A percentile compares a stretch with the other conserved stretches of the same genome.
Conservation (phyloP, 2,329 filamentous ascomycete genomes). For the Didymella lethalis region DNA sequence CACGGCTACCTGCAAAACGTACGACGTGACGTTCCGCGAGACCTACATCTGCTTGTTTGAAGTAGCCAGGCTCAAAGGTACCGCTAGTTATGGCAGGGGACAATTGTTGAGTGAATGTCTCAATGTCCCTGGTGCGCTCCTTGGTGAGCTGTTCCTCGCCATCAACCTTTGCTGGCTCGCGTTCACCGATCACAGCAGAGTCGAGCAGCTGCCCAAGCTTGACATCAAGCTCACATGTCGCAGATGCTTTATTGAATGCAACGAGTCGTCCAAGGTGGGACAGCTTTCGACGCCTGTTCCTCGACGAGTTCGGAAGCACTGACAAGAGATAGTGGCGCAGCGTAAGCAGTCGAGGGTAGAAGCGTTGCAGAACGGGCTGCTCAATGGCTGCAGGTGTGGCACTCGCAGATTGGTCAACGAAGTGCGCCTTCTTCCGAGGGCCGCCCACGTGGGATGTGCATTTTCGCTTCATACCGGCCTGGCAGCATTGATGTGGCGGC, state of each 20-base stretch:
- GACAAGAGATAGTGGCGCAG: constrained; percentile 75
- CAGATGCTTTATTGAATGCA: constrained; percentile 32
- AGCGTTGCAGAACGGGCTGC: constrained; percentile 72
- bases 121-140: constrained; percentile 51
- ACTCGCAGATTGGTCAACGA: constrained; percentile 42
- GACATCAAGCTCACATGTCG: constrained; percentile 49
- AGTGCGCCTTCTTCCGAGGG: constrained; percentile 35
- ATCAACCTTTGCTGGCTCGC: constrained; percentile 49
- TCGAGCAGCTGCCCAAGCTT: constrained; percentile 70
- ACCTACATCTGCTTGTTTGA: constrained; percentile 56
- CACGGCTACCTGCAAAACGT: background rate
- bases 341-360: constrained; percentile 71
- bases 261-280: constrained; percentile 43
- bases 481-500: constrained; percentile 3
- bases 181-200: constrained; percentile 68
- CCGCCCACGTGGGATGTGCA: constrained; percentile 29
- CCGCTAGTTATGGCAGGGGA: constrained; percentile 42
- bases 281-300: constrained; percentile 57
- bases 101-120: constrained; percentile 56
- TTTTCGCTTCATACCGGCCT: constrained; percentile 45
- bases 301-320: constrained; percentile 72
- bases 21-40: background rate
- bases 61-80: constrained; percentile 43
- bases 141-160: constrained; percentile 59
- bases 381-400: constrained; percentile 47